Conservation (phyloP, 345 rosid genomes). For the Odontarrhena argentea region DNA sequence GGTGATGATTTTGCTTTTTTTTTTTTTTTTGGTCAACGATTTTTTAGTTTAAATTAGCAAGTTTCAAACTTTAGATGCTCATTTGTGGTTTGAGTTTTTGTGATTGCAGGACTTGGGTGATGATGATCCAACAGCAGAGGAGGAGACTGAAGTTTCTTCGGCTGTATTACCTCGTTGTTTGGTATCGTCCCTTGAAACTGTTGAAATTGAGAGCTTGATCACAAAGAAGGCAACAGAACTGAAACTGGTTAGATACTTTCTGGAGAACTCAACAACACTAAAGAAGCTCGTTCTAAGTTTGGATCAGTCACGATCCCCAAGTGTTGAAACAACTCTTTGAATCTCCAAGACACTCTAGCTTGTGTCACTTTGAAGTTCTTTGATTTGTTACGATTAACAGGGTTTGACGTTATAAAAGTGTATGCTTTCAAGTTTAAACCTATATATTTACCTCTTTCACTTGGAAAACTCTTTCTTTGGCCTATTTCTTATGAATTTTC, state of each 20-base stretch:
- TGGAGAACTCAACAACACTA: neutral
- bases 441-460: too few relatives aligned
- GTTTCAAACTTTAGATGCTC: too few relatives aligned
- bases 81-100: neutral
- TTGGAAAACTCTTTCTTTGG: too few relatives aligned
- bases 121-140: neutral
- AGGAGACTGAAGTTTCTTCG: neutral
- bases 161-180: constrained; percentile 2
- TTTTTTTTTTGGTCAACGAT: too few relatives aligned
- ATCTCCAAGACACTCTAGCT: neutral
- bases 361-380: neutral
- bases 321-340: neutral
- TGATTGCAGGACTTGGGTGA: neutral
- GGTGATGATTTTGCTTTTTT: too few relatives aligned
- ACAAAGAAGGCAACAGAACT: neutral
- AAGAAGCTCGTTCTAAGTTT: constrained; percentile 19
- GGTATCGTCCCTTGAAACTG: constrained; percentile 18
- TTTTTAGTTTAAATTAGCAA: too few relatives aligned
- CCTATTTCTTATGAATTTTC: too few relatives aligned
- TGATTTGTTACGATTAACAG: too few relatives aligned
- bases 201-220: constrained; percentile 16
- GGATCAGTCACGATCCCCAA: neutral
- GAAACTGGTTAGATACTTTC: constrained; percentile 15
- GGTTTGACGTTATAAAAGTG: too few relatives aligned
- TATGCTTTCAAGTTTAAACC: too few relatives aligned